phyloP scores from a whole-genome alignment of 148 eudicot species.

The Camellia lanceoleosa region DNA sequence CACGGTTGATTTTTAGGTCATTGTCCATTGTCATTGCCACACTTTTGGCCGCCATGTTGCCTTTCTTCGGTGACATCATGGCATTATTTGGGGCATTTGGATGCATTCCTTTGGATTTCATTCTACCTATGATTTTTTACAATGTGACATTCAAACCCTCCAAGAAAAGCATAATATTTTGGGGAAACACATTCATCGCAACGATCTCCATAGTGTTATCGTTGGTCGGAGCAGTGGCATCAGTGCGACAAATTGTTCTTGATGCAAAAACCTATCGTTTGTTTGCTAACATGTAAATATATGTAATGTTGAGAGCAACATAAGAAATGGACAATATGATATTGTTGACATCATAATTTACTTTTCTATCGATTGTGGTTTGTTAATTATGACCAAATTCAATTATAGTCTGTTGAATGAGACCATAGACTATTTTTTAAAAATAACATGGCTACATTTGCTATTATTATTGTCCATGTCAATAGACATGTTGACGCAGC shows the following conservation, averaged over 20 bases:
- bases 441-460: too few relatives aligned
- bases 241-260: conserved; percentile 60
- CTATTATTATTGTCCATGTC: too few relatives aligned
- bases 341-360: too few relatives aligned
- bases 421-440: too few relatives aligned
- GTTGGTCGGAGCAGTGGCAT: conserved; percentile 52
- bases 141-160: conserved; percentile 67
- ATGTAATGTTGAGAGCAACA: neutral
- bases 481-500: too few relatives aligned
- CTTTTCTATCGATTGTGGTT: too few relatives aligned
- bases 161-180: conserved; percentile 41
- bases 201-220: conserved; percentile 42
- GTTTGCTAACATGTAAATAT: conserved; percentile 49
- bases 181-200: conserved; percentile 48
- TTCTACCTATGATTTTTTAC: conserved; percentile 71
- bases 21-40: conserved; percentile 48
- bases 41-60: conserved; percentile 65
- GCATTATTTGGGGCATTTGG: conserved; percentile 74
- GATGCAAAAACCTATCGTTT: conserved; percentile 56
- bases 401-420: too few relatives aligned
- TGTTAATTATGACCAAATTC: too few relatives aligned
- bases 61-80: conserved; percentile 81
- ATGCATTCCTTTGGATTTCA: conserved; percentile 71
- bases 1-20: conserved; percentile 58
- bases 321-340: too few relatives aligned